A percentile compares a stretch with the other conserved stretches of the same genome.
phyloP scores from a whole-genome alignment of 108 stramenopile genomes.

The Conticribra weissflogii region DNA sequence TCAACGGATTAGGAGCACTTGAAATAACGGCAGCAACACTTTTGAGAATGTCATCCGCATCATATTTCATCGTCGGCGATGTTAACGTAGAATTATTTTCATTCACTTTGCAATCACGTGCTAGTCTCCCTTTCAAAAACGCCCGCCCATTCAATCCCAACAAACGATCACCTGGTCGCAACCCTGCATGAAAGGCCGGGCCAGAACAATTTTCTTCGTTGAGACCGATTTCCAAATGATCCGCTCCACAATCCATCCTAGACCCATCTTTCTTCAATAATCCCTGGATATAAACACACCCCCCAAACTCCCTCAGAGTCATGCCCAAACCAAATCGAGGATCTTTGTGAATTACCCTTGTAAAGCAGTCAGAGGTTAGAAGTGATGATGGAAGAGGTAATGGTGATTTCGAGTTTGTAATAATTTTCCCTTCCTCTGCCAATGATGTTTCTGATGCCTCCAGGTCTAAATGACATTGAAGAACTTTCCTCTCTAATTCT shows the following conservation, averaged over 20 bases:
- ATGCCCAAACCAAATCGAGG: slow-evolving; percentile 67
- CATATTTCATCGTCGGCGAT: slow-evolving; percentile 35
- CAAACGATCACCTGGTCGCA: slow-evolving; percentile 65
- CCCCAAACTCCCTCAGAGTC: slow-evolving; percentile 57
- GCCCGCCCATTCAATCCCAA: slow-evolving; percentile 80
- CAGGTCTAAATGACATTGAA: slow-evolving; percentile 30
- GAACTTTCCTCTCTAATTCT: slow-evolving; percentile 20
- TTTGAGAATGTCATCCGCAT: slow-evolving; percentile 37
- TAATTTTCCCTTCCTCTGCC: slow-evolving; percentile 9
- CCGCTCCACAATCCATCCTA: slow-evolving; percentile 29
- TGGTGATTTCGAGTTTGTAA: not conserved
- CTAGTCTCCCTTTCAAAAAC: slow-evolving; percentile 36
- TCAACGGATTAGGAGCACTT: slow-evolving; percentile 27
- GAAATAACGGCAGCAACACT: slow-evolving; percentile 43
- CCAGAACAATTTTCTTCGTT: slow-evolving; percentile 18
- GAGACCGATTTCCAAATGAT: not conserved
- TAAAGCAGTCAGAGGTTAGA: slow-evolving; percentile 14
- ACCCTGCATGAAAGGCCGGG: slow-evolving; percentile 61
- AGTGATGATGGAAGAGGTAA: slow-evolving; percentile 8
- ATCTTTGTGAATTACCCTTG: slow-evolving; percentile 50
- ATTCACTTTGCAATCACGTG: not conserved
- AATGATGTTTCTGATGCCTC: slow-evolving; percentile 9
- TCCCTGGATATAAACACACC: slow-evolving; percentile 56
- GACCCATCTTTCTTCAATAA: slow-evolving; percentile 40
- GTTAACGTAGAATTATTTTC: not conserved